Conservation (phyloP, 1,139 yeast genomes). For the Yarrowia galli region DNA sequence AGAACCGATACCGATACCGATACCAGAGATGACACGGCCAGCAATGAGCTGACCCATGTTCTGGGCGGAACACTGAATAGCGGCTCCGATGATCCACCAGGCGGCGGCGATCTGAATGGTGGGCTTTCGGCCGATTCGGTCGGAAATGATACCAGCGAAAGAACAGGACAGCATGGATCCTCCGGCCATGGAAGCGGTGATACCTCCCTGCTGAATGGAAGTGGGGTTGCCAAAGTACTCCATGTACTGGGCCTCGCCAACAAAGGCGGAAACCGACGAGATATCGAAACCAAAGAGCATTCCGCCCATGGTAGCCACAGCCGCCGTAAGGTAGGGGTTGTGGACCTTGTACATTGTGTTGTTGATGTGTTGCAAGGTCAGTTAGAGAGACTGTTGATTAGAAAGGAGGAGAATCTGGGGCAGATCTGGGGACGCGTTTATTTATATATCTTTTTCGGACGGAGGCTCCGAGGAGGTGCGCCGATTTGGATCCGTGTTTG, state of each 20-base stretch:
- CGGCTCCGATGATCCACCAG: slow-evolving; percentile 81
- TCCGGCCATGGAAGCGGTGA: slow-evolving; percentile 93
- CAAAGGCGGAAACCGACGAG: slow-evolving; percentile 86
- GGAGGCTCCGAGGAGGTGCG: neutral
- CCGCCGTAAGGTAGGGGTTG: slow-evolving; percentile 52
- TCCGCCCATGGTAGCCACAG: slow-evolving; percentile 86
- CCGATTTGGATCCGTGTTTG: neutral
- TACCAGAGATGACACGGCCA: slow-evolving; percentile 71
- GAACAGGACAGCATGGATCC: slow-evolving; percentile 72
- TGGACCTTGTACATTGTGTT: slow-evolving; percentile 45
- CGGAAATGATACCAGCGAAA: slow-evolving; percentile 59
- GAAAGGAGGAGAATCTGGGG: too few species aligned
- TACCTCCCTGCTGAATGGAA: slow-evolving; percentile 74
- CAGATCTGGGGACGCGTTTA: neutral
- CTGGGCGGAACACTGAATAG: slow-evolving; percentile 77
- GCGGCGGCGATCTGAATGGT: slow-evolving; percentile 76
- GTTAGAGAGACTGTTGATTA: neutral
- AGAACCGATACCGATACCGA: slow-evolving; percentile 75
- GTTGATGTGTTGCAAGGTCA: neutral
- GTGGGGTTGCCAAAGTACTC: slow-evolving; percentile 51
- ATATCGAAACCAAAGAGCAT: slow-evolving; percentile 96
- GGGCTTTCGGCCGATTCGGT: slow-evolving; percentile 75
- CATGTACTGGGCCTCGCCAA: slow-evolving; percentile 71
- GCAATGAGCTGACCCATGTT: slow-evolving; percentile 73
- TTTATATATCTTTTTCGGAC: neutral